phyloP scores from a whole-genome alignment of 1,284 basidiomycete species.

The Irpex sp. region DNA sequence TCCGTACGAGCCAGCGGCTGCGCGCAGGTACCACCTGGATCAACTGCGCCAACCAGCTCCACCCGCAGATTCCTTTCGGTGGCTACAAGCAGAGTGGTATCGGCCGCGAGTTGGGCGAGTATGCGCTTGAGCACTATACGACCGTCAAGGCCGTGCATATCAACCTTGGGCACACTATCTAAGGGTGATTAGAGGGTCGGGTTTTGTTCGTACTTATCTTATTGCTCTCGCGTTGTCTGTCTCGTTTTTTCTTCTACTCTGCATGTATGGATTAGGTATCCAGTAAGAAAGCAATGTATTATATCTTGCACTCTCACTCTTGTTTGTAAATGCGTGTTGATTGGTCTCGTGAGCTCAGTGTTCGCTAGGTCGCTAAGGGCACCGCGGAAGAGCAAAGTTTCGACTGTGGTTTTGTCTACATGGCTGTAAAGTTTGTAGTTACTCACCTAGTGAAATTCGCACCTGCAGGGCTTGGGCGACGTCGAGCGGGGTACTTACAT shows the following conservation, averaged over 20 bases:
- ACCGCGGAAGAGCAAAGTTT: too few species aligned
- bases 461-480: too few species aligned
- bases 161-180: constrained; percentile 50
- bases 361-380: too few species aligned
- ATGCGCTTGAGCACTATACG: constrained; percentile 68
- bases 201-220: not conserved
- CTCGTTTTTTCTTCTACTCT: not conserved
- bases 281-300: not conserved
- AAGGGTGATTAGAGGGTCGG: not conserved
- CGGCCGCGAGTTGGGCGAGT: constrained; percentile 84
- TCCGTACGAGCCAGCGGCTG: constrained; percentile 73
- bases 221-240: not conserved
- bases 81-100: constrained; percentile 88
- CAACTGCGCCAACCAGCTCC: constrained; percentile 20
- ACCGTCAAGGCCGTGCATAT: constrained; percentile 82
- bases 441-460: too few species aligned
- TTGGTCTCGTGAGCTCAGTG: not conserved
- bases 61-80: constrained; percentile 78
- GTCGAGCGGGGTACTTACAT: too few species aligned
- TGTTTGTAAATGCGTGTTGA: not conserved
- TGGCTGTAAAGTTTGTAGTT: too few species aligned
- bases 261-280: not conserved
- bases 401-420: too few species aligned
- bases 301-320: not conserved
- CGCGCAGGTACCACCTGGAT: constrained; percentile 79